Evolutionary conservation across 805 yeast genomes (phyloP), one percentile per base, ranked within the genome.

Genomic region (Candida anglica): DNA sequence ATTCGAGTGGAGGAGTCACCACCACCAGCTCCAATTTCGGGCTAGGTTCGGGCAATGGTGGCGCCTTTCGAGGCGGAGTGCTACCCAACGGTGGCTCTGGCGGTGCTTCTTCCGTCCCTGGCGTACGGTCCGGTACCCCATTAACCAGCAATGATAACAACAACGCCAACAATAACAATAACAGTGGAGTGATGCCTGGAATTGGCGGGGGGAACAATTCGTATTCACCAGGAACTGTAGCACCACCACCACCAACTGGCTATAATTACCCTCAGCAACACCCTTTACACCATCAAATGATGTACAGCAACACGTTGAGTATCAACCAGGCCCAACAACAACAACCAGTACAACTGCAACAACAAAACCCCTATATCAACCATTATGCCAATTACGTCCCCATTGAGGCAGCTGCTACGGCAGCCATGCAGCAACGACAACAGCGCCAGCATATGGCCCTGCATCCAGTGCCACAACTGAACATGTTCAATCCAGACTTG

Each of bases 341-440:
- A 16, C 34, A 11, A 6, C n/a, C n/a, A n/a, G n/a, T n/a, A n/a
- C n/a, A n/a, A n/a, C n/a, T n/a, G n/a, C 11, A 9, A 16, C 27
- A 20, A 13, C 7, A 7, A 6, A 21, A 16, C 19, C 26, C 32
- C 9, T 30, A 52, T 38, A 37, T 46, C 16, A 54, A 43, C 42
- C 64, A 58, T 39, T 58, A 54, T 34, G 52, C 56, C 7, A 50
- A 48, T 28, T 52, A 48, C 33, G 32, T 56, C 9, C 52, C 60
- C 4, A 40, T 47, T 11, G 61, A 50, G 16, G 52, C 56, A 3
- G 42, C 19, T 23, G 43, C 43, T 16, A 6, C 27, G 4, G 32
- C 32, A 4, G 23, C 23, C 10, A 15, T 30, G 16, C 38, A 44
- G 28, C 48, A 41, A 22, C 37, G 42, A 21, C n/a, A n/a, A n/a